Base-by-base conservation (phyloP, 2,329 filamentous ascomycete species). In the Grosmannia penicillata region DNA sequence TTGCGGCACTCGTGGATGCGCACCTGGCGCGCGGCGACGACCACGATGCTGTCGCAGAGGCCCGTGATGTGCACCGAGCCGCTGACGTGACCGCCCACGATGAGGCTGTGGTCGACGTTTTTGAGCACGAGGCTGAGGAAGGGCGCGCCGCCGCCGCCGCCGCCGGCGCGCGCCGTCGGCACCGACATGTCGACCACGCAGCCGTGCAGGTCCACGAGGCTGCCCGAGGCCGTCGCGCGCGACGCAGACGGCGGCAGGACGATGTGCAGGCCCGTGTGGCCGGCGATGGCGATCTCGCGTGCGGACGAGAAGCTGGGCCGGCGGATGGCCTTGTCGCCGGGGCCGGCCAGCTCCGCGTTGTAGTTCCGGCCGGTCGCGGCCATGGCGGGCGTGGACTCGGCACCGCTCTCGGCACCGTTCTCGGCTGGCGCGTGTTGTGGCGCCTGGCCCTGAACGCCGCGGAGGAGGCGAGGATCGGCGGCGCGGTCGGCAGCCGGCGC, bases 1-100 rank as follows among this genome's bases (percentile, higher is more conserved):
- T 86, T 72, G 32, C 63, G 66, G 52, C 84, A 93, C 47, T 89
- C 81, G 55, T 98, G 91, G 63, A 98, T 89, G 18, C 91, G 74
- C 50, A 94, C 85, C 57, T 98, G 91, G n/a, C 81, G 71, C 37
- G 83, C 82, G 7, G 74, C 68, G 3, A 94, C 75, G 0, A 95
- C 75, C 13, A 93, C 57, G n/a, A 85, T 71, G 45, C 78, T 82
- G 49, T 84, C 65, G 36, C 66, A 62, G 1, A 94, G 62, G 1
- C 68, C 70, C 0, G 89, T 96, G 37, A 96, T 72, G 53, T 96
- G 89, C 8, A 80, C 76, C 0, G 91, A 75, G 0, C 91, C 91
- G 29, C 70, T 66, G 6, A 95, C 81, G 39, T 75, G 72, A 0
- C 87, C 86, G 28, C 79, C 82, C 13, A 95, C 62, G 21, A 98